A percentile compares a stretch with the other conserved stretches of the same genome.
Conservation (phyloP, 2,329 filamentous ascomycete genomes). For the Neofusicoccum sp. region DNA sequence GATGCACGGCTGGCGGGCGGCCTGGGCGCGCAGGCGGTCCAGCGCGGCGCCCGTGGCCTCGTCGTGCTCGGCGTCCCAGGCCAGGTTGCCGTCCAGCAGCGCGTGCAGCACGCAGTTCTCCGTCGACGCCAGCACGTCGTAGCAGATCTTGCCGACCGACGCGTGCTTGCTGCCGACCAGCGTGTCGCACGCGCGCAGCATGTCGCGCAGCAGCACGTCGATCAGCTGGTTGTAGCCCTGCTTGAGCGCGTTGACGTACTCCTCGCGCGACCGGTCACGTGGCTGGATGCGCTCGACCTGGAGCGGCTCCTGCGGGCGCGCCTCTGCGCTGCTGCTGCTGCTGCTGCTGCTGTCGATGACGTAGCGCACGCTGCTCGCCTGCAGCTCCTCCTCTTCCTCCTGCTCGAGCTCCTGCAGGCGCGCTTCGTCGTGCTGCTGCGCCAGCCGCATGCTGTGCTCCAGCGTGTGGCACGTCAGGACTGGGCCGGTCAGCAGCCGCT, state of each 20-base stretch:
- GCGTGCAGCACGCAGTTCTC: slow-evolving; percentile 19
- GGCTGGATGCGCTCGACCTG: slow-evolving; percentile 13
- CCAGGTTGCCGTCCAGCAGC: slow-evolving; percentile 19
- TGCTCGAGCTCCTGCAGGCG: slow-evolving; percentile 15
- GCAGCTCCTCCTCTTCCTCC: slow-evolving; percentile 16
- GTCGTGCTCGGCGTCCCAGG: slow-evolving; percentile 19
- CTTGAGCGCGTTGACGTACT: slow-evolving; percentile 17
- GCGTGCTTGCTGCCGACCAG: slow-evolving; percentile 14
- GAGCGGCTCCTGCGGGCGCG: slow-evolving; percentile 11
- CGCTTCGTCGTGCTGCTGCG: slow-evolving; percentile 13
- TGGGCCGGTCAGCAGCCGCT: slow-evolving; percentile 1
- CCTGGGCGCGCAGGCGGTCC: slow-evolving; percentile 13
- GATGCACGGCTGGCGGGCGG: slow-evolving; percentile 15
- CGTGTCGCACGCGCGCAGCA: slow-evolving; percentile 2
- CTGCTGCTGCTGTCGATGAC: not conserved
- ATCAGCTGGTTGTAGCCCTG: slow-evolving; percentile 20
- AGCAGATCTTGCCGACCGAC: slow-evolving; percentile 18
- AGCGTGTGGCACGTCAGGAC: slow-evolving; percentile 19
- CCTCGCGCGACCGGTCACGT: slow-evolving; percentile 19
- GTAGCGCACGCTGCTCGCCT: slow-evolving; percentile 14
- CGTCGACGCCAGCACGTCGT: slow-evolving; percentile 19
- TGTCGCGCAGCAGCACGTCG: slow-evolving; percentile 17
- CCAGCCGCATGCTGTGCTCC: slow-evolving; percentile 17
- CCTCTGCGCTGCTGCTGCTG: not conserved
- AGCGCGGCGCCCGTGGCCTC: slow-evolving; percentile 1